Evolutionary conservation across 768 basidiomycete genomes (phyloP), one percentile per base, ranked within the genome.

Genomic region (Postia placenta): DNA sequence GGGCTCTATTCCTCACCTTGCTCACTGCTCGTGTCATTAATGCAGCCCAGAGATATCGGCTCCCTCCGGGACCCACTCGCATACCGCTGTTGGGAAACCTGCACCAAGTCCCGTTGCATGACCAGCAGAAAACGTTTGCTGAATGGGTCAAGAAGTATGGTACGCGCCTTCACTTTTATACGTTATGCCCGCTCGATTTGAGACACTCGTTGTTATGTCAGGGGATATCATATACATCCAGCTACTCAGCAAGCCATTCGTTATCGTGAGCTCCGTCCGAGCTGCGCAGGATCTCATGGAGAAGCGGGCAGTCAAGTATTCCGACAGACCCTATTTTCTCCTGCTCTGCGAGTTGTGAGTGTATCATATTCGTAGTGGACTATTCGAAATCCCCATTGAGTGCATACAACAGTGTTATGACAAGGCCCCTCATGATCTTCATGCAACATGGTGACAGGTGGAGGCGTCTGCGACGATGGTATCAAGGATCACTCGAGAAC

Each of bases 31-130:
- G n/a, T n/a, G n/a, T n/a, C n/a, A n/a, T n/a, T n/a, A n/a, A n/a
- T n/a, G n/a, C n/a, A n/a, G n/a, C n/a, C n/a, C n/a, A n/a, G n/a
- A n/a, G n/a, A n/a, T n/a, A n/a, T 26, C 42, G 25, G 30, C 42
- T 60, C 4, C 66, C 66, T 5, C 66, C 66, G 7, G 65, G 66
- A 4, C 66, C 65, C 11, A 51, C 12, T 1, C 48, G 56, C 11
- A 47, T 64, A 17, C 66, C 66, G 0, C 45, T 67, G 24, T 48
- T 67, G 20, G 66, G 66, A 4, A 65, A 67, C 30, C 47, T 64
- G 19, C 64, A 63, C 38, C 61, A 65, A 35, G 43, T 67, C 11
- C 58, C 62, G 1, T 39, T 55, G 17, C 49, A 58, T 19, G 47
- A 55, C 11, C 61, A 60, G 28, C 57, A 64, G 39, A 36, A 50